phyloP scores from a whole-genome alignment of 306 rosid genomes.

The Sicyos edulis region DNA sequence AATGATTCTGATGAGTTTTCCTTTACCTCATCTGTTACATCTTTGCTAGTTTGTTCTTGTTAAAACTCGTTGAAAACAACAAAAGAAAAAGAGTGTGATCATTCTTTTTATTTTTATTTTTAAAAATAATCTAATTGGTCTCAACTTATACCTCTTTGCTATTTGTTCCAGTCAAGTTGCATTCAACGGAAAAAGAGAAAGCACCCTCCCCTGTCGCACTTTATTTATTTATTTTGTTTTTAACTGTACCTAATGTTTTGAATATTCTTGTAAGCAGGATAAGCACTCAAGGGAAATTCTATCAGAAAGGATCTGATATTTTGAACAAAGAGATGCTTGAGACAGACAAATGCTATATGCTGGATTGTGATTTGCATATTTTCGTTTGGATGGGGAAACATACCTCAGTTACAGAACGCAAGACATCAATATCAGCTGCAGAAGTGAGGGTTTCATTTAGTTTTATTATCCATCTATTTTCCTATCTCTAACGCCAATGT shows the following conservation, averaged over 20 bases:
- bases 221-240: not conserved
- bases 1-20: not conserved
- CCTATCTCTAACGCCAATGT: conserved; percentile 8
- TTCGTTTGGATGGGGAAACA: conserved; percentile 94
- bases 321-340: conserved; percentile 64
- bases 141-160: not conserved
- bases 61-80: not conserved
- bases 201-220: not conserved
- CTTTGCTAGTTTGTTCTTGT: not conserved
- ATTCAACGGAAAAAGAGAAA: not conserved
- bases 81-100: not conserved
- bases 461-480: conserved; percentile 6
- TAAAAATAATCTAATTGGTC: not conserved
- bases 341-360: conserved; percentile 82
- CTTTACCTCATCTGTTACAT: not conserved
- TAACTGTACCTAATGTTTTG: conserved; percentile 7
- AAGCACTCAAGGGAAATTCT: conserved; percentile 66
- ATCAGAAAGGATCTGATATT: conserved; percentile 40
- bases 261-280: conserved; percentile 51
- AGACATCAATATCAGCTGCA: conserved; percentile 58
- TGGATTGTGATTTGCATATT: conserved; percentile 72
- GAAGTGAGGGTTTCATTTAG: conserved; percentile 54
- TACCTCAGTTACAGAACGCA: conserved; percentile 69
- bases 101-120: not conserved
- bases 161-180: not conserved